A percentile compares a stretch with the other conserved stretches of the same genome.
Conservation (phyloP, 2,329 filamentous ascomycete species). For the Pseudogymnoascus sp. region DNA sequence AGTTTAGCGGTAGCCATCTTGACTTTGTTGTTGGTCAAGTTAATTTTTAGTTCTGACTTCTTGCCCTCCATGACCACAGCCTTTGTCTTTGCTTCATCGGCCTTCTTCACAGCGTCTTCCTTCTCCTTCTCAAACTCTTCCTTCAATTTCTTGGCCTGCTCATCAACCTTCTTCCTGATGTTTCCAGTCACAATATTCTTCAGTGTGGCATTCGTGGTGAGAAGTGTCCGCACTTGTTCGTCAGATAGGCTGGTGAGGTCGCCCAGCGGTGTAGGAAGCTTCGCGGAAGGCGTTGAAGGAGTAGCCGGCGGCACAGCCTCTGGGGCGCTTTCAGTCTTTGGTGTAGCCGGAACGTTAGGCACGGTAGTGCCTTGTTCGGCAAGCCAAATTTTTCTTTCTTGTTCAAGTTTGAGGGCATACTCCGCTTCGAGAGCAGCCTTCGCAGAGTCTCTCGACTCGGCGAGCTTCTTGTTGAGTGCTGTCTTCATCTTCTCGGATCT, state of each 20-base stretch:
- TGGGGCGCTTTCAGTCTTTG: slow-evolving; percentile 14
- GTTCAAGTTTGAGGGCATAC: slow-evolving; percentile 45
- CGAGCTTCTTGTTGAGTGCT: slow-evolving; percentile 59
- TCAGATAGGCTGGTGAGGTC: slow-evolving; percentile 39
- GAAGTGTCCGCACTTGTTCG: slow-evolving; percentile 44
- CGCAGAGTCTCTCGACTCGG: slow-evolving; percentile 42
- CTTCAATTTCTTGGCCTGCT: slow-evolving; percentile 47
- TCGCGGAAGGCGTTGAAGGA: slow-evolving; percentile 20
- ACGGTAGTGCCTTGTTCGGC: slow-evolving; percentile 36
- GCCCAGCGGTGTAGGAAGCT: slow-evolving; percentile 11
- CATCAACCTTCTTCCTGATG: slow-evolving; percentile 62
- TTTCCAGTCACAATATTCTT: slow-evolving; percentile 52
- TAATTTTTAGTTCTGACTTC: slow-evolving; percentile 65
- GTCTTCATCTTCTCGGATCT: slow-evolving; percentile 63
- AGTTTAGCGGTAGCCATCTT: slow-evolving; percentile 62
- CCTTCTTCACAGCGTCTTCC: slow-evolving; percentile 42
- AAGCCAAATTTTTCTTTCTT: slow-evolving; percentile 54
- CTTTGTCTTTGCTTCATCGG: slow-evolving; percentile 31
- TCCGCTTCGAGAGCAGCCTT: slow-evolving; percentile 44
- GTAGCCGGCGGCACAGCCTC: slow-evolving; percentile 14
- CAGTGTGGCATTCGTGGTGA: slow-evolving; percentile 47
- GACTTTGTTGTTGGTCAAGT: slow-evolving; percentile 66
- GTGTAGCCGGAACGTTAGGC: slow-evolving; percentile 22
- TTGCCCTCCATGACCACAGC: slow-evolving; percentile 67
- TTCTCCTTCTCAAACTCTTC: slow-evolving; percentile 39